These are phyloP conservation scores for Allomyces javanicus DNA, from an alignment of 192 early-diverging fungal species.

Conservation along the genomic window DNA sequence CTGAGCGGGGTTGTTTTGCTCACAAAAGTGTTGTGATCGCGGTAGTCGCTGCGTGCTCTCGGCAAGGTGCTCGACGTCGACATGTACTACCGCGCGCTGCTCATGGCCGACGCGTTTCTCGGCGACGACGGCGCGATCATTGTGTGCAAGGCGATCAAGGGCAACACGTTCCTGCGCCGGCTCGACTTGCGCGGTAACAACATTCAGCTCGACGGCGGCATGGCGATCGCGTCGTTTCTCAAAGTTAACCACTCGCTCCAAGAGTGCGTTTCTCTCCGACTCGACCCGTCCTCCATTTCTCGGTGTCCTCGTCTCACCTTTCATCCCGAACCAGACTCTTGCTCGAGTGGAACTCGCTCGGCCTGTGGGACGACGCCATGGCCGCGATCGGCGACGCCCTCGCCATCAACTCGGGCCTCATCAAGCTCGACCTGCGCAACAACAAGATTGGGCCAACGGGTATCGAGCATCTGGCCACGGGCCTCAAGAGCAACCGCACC, in stretches of 20 bases:
- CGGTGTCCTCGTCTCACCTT: too few relatives aligned
- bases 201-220: conserved; percentile 34
- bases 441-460: conserved; percentile 32
- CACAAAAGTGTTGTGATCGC: too few relatives aligned
- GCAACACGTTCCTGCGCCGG: conserved; percentile 17
- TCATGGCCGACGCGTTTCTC: conserved; percentile 29
- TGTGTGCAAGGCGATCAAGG: conserved; percentile 27
- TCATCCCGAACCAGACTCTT: conserved; percentile 8
- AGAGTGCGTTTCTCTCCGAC: conserved; percentile 3
- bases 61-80: conserved; percentile 17
- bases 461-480: conserved; percentile 15
- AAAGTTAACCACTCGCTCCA: conserved; percentile 26
- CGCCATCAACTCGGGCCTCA: conserved; percentile 23
- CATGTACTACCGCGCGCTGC: conserved; percentile 11
- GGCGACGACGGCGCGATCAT: conserved; percentile 30
- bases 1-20: too few relatives aligned
- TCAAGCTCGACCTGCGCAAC: conserved; percentile 32
- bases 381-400: conserved; percentile 29
- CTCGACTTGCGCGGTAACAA: conserved; percentile 34
- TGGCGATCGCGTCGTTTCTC: conserved; percentile 31
- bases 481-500: conserved; percentile 23
- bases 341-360: conserved; percentile 42
- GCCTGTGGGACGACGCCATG: conserved; percentile 33
- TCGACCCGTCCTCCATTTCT: too few relatives aligned
- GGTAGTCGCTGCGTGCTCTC: conserved; percentile 9